phyloP scores from a whole-genome alignment of 2,329 filamentous ascomycete genomes.

The Talaromyces sp. region DNA sequence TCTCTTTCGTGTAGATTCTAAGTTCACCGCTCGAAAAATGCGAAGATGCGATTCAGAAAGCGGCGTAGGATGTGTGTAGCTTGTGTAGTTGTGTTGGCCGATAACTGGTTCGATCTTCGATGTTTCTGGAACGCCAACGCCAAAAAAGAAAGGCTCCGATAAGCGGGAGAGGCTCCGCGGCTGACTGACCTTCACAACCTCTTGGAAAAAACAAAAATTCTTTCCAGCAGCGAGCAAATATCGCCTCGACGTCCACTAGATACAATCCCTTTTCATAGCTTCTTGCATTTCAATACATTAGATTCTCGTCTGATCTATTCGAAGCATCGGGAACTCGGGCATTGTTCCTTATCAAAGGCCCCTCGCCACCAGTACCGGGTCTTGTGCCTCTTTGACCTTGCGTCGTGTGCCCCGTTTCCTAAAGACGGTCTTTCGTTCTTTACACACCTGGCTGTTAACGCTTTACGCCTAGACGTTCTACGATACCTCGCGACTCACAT shows the following conservation, averaged over 20 bases:
- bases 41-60: not conserved
- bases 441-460: not conserved
- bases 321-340: not conserved
- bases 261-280: not conserved
- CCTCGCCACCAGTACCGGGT: slow-evolving; percentile 9
- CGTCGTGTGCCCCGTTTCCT: slow-evolving; percentile 9
- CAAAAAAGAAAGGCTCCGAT: slow-evolving; percentile 10
- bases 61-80: not conserved
- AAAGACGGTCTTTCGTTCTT: not conserved
- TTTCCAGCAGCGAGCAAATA: not conserved
- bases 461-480: not conserved
- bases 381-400: slow-evolving; percentile 11
- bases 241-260: not conserved
- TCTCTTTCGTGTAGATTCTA: not conserved
- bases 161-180: slow-evolving; percentile 6
- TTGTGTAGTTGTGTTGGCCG: not conserved
- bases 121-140: slow-evolving; percentile 16
- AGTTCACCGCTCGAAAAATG: not conserved
- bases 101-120: slow-evolving; percentile 3
- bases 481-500: not conserved
- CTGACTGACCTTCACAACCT: not conserved
- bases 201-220: not conserved
- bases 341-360: not conserved
- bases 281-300: not conserved
- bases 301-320: not conserved